Conservation (phyloP, 129 eudicot species). For the Mikania micrantha region DNA sequence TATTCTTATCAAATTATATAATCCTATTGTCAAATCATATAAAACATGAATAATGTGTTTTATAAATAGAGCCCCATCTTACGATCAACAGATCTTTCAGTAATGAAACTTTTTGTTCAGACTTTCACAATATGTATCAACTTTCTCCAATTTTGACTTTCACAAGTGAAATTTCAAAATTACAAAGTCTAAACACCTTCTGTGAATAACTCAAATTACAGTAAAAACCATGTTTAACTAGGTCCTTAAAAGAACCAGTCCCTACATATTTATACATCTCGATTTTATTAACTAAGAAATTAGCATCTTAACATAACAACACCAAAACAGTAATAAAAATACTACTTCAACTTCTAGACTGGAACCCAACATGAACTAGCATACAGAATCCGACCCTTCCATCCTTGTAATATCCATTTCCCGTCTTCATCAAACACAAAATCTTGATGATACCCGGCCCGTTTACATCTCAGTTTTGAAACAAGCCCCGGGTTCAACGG, state of each 20-base stretch:
- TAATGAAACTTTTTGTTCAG: too few relatives aligned
- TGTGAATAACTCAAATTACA: background rate
- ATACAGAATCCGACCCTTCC: constrained; percentile 54
- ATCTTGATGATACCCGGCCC: constrained; percentile 44
- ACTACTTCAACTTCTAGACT: constrained; percentile 14
- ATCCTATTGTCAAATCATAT: too few relatives aligned
- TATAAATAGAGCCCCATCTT: too few relatives aligned
- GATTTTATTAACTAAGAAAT: background rate
- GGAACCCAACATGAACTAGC: constrained; percentile 70
- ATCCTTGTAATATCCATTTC: constrained; percentile 56
- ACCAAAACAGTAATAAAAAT: background rate
- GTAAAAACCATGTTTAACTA: background rate
- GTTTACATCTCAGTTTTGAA: constrained; percentile 28
- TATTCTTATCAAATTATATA: too few relatives aligned
- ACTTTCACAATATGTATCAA: background rate
- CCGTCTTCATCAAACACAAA: constrained; percentile 55
- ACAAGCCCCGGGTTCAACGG: constrained; percentile 31
- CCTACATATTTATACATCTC: background rate
- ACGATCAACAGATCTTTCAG: too few relatives aligned
- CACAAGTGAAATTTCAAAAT: background rate
- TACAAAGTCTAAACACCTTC: background rate
- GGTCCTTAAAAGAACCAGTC: background rate
- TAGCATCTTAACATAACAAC: background rate
- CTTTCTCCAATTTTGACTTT: background rate
- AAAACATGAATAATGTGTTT: too few relatives aligned